phyloP scores from a whole-genome alignment of 2,329 filamentous ascomycete species.

The Xylaria sp. region DNA sequence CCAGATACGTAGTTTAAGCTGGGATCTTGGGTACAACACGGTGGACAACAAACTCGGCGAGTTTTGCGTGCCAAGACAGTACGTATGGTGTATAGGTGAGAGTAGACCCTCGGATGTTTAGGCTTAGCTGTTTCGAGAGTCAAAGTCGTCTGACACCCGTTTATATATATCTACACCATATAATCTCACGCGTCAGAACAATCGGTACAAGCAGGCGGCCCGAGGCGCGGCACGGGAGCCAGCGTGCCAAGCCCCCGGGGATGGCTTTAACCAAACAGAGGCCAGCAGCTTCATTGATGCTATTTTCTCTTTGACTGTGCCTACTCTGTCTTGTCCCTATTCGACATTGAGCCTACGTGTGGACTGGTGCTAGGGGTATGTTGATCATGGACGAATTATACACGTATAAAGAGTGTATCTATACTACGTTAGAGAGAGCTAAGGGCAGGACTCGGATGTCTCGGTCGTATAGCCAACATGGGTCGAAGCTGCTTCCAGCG shows the following conservation, averaged over 20 bases:
- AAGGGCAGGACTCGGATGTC: neutral
- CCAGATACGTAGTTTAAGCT: neutral
- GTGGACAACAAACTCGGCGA: neutral
- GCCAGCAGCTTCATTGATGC: neutral
- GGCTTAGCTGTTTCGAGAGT: neutral
- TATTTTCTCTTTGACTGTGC: neutral
- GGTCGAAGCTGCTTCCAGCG: neutral
- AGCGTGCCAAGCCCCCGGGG: slow-evolving; percentile 12
- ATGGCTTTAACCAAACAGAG: too few relatives aligned
- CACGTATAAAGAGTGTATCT: too few relatives aligned
- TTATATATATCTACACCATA: slow-evolving; percentile 8
- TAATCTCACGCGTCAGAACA: neutral
- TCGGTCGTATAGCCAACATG: neutral
- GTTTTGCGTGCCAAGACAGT: neutral
- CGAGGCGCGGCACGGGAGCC: slow-evolving; percentile 19
- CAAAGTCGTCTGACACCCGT: neutral
- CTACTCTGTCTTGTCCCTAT: neutral
- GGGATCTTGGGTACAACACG: neutral
- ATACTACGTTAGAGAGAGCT: neutral
- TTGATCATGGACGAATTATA: too few relatives aligned
- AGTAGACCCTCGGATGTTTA: neutral
- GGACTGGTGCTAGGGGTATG: too few relatives aligned
- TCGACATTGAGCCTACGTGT: neutral
- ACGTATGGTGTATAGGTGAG: neutral
- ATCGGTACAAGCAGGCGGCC: slow-evolving; percentile 13